Evolutionary conservation across 352 stramenopile genomes (phyloP).

Genomic region (Plasmopara muralis): DNA sequence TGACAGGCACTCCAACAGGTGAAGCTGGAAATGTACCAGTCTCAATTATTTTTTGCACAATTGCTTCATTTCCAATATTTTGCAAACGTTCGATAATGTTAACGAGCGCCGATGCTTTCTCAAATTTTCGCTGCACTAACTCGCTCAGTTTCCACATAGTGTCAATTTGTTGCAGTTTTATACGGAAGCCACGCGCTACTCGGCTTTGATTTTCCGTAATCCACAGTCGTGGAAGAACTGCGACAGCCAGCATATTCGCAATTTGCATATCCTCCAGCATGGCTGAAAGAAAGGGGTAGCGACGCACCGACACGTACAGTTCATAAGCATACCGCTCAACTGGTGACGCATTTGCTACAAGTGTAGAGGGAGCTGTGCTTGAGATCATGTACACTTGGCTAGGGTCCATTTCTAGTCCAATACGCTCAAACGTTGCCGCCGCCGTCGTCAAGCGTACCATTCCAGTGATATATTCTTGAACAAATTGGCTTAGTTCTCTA

Average conservation of each 20-base stretch:
- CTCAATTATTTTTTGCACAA: slow-evolving; percentile 32
- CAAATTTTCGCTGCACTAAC: slow-evolving; percentile 37
- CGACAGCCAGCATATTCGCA: slow-evolving; percentile 20
- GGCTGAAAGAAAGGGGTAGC: slow-evolving; percentile 35
- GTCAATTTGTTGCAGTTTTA: slow-evolving; percentile 65
- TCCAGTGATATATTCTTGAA: slow-evolving; percentile 41
- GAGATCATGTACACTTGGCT: slow-evolving; percentile 27
- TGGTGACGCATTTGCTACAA: slow-evolving; percentile 22
- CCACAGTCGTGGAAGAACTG: slow-evolving; percentile 25
- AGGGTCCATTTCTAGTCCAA: slow-evolving; percentile 27
- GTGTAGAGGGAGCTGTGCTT: slow-evolving; percentile 2
- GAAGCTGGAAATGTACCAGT: slow-evolving; percentile 23
- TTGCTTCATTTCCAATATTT: slow-evolving; percentile 20
- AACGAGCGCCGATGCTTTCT: slow-evolving; percentile 26
- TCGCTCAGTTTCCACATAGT: slow-evolving; percentile 43
- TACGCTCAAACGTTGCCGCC: slow-evolving; percentile 18
- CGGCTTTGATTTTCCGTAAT: slow-evolving; percentile 24
- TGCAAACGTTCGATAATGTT: slow-evolving; percentile 40
- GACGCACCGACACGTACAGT: slow-evolving; percentile 27
- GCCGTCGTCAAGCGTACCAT: slow-evolving; percentile 41
- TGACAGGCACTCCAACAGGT: neutral
- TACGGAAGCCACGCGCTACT: slow-evolving; percentile 34
- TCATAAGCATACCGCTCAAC: slow-evolving; percentile 33
- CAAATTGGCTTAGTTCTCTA: slow-evolving; percentile 38
- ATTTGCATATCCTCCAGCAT: slow-evolving; percentile 48